phyloP scores from a whole-genome alignment of 306 rosid genomes.

The Parietaria judaica region DNA sequence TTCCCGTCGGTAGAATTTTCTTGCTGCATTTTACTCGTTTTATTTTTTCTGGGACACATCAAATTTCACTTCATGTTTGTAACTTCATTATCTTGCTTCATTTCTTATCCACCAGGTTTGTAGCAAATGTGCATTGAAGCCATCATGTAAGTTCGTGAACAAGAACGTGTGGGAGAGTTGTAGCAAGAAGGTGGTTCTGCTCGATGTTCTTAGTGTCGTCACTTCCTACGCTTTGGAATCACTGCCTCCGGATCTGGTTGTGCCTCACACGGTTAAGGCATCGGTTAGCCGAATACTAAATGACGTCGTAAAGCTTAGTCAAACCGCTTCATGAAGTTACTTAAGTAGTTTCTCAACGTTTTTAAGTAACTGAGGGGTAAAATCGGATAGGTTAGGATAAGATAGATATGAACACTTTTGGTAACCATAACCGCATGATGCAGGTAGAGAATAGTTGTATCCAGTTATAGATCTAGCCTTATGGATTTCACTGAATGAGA shows the following conservation, averaged over 20 bases:
- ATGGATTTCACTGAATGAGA: too few species aligned
- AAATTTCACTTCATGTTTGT: neutral
- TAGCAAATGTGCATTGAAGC: conserved; percentile 32
- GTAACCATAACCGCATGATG: too few species aligned
- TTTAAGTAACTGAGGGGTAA: neutral
- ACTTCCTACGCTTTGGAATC: conserved; percentile 42
- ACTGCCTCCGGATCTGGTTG: conserved; percentile 37
- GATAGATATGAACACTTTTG: too few species aligned
- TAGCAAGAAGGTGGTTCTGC: conserved; percentile 36
- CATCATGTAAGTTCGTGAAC: conserved; percentile 40
- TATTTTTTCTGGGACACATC: neutral
- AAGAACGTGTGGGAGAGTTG: conserved; percentile 40
- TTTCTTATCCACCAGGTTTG: conserved; percentile 32
- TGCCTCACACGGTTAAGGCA: conserved; percentile 39
- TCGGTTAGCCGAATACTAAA: conserved; percentile 46
- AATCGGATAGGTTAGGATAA: too few species aligned
- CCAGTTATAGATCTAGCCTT: too few species aligned
- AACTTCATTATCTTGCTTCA: neutral
- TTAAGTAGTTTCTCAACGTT: neutral
- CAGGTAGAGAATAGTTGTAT: too few species aligned
- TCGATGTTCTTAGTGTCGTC: conserved; percentile 35
- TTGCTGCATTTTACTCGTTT: neutral
- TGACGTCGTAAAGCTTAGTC: conserved; percentile 53
- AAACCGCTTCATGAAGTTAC: conserved; percentile 21
- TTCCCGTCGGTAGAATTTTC: too few species aligned